These are phyloP conservation scores for Raphanus raphanistrum DNA, from an alignment of 345 rosid species.

Conservation along the genomic window DNA sequence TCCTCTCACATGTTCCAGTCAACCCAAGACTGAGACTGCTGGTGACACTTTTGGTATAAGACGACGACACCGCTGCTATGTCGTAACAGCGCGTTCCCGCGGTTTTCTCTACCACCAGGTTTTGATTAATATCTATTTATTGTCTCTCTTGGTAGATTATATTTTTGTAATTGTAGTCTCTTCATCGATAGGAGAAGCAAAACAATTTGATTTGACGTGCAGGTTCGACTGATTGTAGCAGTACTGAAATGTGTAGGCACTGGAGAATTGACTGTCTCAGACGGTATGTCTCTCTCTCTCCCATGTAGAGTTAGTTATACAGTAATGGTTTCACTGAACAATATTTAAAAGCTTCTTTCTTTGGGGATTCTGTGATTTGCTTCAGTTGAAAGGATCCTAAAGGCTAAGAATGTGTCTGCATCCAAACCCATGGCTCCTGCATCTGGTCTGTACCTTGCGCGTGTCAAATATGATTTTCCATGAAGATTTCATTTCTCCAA, in stretches of 20 bases:
- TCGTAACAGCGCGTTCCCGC: constrained; percentile 72
- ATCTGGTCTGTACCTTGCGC: constrained; percentile 76
- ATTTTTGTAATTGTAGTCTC: not conserved
- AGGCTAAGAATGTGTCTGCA: constrained; percentile 66
- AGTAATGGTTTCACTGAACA: constrained; percentile 3
- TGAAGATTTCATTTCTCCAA: not conserved
- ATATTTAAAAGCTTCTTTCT: not conserved
- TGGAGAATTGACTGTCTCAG: constrained; percentile 62
- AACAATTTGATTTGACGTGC: constrained; percentile 17
- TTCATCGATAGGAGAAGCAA: constrained; percentile 11
- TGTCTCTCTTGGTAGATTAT: not conserved
- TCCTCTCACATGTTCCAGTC: constrained; percentile 32
- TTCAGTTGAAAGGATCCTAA: constrained; percentile 67
- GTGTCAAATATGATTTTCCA: constrained; percentile 48
- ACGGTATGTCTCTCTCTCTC: constrained; percentile 51
- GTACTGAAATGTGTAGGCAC: constrained; percentile 82
- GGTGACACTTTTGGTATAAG: constrained; percentile 46
- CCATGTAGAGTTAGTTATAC: no score
- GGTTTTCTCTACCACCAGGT: constrained; percentile 96
- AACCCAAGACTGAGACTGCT: constrained; percentile 25
- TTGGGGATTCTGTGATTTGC: constrained; percentile 13
- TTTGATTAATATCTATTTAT: not conserved
- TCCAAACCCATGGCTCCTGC: constrained; percentile 93
- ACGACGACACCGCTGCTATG: constrained; percentile 62
- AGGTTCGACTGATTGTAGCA: constrained; percentile 92